Evolutionary conservation across 2,329 filamentous ascomycete species (phyloP).

Genomic region (Cladosporium austrohemisphaericum): DNA sequence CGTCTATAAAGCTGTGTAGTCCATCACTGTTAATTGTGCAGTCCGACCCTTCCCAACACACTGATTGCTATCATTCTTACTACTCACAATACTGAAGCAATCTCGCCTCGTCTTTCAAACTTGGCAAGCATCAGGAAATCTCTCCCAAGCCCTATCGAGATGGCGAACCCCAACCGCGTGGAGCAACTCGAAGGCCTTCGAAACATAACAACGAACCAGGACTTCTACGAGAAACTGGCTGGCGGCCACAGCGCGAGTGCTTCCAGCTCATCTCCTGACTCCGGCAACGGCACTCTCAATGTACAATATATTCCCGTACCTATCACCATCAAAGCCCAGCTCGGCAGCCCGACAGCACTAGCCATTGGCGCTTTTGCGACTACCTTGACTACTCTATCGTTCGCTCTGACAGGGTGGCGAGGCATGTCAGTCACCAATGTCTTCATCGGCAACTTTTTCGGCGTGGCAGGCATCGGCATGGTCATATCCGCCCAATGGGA

Average conservation of each 20-base stretch:
- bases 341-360: constrained; percentile 41
- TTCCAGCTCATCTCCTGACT: background rate
- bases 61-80: no score
- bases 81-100: background rate
- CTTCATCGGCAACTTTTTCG: constrained; percentile 55
- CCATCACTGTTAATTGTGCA: background rate
- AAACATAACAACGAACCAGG: constrained; percentile 26
- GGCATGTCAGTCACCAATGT: constrained; percentile 50
- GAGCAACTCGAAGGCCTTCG: constrained; percentile 29
- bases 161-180: constrained; percentile 25
- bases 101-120: background rate
- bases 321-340: constrained; percentile 30
- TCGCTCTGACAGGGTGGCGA: constrained; percentile 55
- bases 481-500: constrained; percentile 57
- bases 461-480: constrained; percentile 49
- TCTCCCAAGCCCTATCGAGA: constrained; percentile 7
- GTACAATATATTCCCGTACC: constrained; percentile 29
- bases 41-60: no score
- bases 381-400: constrained; percentile 52
- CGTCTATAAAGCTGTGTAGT: background rate
- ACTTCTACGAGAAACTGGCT: constrained; percentile 29
- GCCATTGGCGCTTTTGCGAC: constrained; percentile 54
- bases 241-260: constrained; percentile 24
- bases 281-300: background rate
- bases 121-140: background rate